Conservation (phyloP, 2,329 filamentous ascomycete species). For the Aureobasidium sp. region DNA sequence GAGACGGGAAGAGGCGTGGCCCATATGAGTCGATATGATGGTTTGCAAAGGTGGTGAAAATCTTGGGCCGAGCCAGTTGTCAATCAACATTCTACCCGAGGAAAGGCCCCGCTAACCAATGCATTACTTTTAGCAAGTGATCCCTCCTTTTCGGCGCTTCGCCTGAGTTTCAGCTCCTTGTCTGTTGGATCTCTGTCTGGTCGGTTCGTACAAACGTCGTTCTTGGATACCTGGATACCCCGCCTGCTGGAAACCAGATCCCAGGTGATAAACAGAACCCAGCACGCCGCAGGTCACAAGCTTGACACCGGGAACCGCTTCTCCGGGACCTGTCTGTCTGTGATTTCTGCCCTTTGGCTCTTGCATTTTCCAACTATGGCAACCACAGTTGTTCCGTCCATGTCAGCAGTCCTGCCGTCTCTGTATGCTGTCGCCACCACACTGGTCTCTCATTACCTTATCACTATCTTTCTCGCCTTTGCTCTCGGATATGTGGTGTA, state of each 20-base stretch:
- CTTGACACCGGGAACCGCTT: constrained; percentile 3
- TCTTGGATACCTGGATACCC: not conserved
- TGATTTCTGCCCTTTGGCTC: not conserved
- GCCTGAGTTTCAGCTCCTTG: not conserved
- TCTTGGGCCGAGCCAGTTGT: not conserved
- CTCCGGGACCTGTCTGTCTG: not conserved
- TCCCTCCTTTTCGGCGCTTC: not conserved
- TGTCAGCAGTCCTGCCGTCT: not conserved
- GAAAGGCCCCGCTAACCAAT: not conserved
- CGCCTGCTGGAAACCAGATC: not conserved
- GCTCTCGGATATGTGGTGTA: constrained; percentile 22
- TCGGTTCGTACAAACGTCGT: not conserved
- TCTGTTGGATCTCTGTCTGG: not conserved
- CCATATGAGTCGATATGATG: not conserved
- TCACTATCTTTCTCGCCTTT: not conserved
- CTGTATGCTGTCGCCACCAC: not conserved
- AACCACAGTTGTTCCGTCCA: not conserved
- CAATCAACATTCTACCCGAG: constrained; percentile 1
- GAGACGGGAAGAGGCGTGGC: not conserved
- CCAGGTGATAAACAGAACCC: not conserved
- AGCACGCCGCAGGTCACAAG: constrained; percentile 5
- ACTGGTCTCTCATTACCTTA: not conserved
- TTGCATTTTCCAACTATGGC: constrained; percentile 4
- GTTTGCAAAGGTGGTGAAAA: not conserved
- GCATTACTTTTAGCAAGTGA: constrained; percentile 5